Percentiles rank a stretch among this genome's conserved stretches.
phyloP scores from a whole-genome alignment of 2,329 filamentous ascomycete species.

The Aureobasidium mangrovei region DNA sequence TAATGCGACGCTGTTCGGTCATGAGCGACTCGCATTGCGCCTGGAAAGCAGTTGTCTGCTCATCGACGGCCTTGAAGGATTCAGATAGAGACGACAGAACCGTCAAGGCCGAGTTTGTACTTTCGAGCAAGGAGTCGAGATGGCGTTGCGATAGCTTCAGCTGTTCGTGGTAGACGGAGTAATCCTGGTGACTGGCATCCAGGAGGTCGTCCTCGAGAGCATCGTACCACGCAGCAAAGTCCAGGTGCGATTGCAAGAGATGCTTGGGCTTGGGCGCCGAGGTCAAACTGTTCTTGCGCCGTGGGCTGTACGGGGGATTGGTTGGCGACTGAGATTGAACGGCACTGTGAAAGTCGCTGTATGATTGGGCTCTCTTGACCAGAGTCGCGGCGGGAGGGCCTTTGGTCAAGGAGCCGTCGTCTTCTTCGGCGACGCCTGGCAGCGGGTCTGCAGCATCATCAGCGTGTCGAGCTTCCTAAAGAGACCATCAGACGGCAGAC shows the following conservation, averaged over 20 bases:
- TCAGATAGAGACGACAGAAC: constrained; percentile 70
- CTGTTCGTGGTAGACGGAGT: constrained; percentile 72
- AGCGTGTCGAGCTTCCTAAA: constrained; percentile 48
- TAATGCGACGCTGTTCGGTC: constrained; percentile 69
- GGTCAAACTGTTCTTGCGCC: constrained; percentile 31
- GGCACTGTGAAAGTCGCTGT: constrained; percentile 65
- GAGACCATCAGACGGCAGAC: constrained; percentile 34
- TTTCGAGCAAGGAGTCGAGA: constrained; percentile 66
- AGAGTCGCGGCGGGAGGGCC: constrained; percentile 59
- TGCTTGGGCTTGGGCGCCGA: constrained; percentile 20
- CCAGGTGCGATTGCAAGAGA: constrained; percentile 48
- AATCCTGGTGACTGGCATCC: constrained; percentile 75
- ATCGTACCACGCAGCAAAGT: constrained; percentile 52
- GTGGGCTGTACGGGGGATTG: constrained; percentile 17
- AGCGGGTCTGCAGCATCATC: constrained; percentile 49
- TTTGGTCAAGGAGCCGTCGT: constrained; percentile 39
- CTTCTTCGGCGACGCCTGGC: constrained; percentile 50
- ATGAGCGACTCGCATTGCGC: constrained; percentile 84
- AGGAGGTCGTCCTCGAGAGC: constrained; percentile 59
- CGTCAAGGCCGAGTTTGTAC: constrained; percentile 66
- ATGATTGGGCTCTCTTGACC: constrained; percentile 62
- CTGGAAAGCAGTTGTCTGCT: constrained; percentile 87
- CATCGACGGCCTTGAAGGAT: constrained; percentile 80
- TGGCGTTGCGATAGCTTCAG: constrained; percentile 72
- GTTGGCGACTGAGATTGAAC: constrained; percentile 24